phyloP scores from a whole-genome alignment of 768 basidiomycete species.

The Leccinum truebloodii region DNA sequence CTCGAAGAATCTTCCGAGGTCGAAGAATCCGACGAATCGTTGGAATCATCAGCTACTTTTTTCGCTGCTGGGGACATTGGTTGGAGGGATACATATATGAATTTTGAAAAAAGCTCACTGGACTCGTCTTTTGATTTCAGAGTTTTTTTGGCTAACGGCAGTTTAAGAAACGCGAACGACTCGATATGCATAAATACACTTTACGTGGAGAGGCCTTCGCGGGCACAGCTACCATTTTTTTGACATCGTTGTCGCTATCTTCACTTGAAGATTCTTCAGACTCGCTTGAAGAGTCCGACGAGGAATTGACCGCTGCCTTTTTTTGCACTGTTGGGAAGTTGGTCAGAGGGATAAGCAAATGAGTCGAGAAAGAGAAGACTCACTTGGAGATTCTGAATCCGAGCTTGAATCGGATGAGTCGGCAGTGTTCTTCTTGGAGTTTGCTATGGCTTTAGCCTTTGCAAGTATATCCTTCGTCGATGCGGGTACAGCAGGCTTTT shows the following conservation, averaged over 20 bases:
- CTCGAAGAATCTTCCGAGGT: constrained; percentile 18
- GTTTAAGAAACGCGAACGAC: not conserved
- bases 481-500: constrained; percentile 26
- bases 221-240: not conserved
- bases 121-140: not conserved
- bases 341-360: not conserved
- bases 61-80: constrained; percentile 1
- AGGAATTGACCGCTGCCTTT: constrained; percentile 1
- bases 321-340: constrained; percentile 8
- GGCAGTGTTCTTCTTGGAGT: constrained; percentile 7
- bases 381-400: not conserved
- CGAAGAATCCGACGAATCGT: constrained; percentile 8
- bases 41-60: constrained; percentile 2
- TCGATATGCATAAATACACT: not conserved
- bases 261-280: not conserved
- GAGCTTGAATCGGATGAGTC: not conserved
- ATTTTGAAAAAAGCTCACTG: not conserved
- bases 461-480: constrained; percentile 46
- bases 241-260: not conserved
- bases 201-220: not conserved
- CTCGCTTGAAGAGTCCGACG: not conserved
- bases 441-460: constrained; percentile 36
- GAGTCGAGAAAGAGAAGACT: not conserved
- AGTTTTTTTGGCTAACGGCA: not conserved
- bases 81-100: not conserved